Percentiles rank a stretch among this genome's conserved stretches.
phyloP scores from a whole-genome alignment of 352 stramenopile species.

The Globisporangium okanoganense region DNA sequence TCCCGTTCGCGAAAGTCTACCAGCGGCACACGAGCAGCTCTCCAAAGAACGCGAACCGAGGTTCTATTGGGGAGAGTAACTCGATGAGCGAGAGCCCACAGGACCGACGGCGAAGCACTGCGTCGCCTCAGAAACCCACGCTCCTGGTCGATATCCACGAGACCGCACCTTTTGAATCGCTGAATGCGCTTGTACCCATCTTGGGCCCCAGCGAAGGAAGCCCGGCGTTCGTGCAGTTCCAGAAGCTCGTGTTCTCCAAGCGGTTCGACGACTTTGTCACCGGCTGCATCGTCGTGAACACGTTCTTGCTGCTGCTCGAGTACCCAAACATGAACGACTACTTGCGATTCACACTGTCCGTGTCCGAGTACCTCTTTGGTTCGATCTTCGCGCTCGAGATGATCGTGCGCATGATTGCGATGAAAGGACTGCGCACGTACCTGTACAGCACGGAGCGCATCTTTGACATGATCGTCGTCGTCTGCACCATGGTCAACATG shows the following conservation, averaged over 20 bases:
- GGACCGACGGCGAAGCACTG: background rate
- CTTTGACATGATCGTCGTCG: conserved; percentile 73
- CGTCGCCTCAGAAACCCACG: conserved; percentile 7
- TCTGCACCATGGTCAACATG: conserved; percentile 65
- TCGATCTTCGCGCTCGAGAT: conserved; percentile 62
- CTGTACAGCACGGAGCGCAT: conserved; percentile 51
- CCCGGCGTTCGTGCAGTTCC: conserved; percentile 21
- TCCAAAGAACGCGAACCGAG: background rate
- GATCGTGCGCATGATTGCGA: conserved; percentile 50
- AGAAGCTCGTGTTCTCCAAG: conserved; percentile 63
- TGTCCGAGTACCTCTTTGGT: conserved; percentile 73
- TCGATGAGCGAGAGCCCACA: conserved; percentile 8
- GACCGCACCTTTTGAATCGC: conserved; percentile 11
- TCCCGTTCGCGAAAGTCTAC: conserved; percentile 20
- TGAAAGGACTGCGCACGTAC: conserved; percentile 48
- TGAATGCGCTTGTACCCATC: conserved; percentile 9
- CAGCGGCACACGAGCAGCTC: conserved; percentile 12
- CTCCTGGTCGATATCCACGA: conserved; percentile 20
- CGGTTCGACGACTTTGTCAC: conserved; percentile 74
- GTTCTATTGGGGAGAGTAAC: conserved; percentile 3
- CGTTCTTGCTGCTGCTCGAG: conserved; percentile 58
- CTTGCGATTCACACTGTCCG: conserved; percentile 31
- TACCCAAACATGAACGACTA: conserved; percentile 51
- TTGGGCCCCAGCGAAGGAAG: background rate
- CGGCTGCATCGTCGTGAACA: conserved; percentile 64